Base-by-base conservation (phyloP, 768 basidiomycete species). In the Serendipita indica region DNA sequence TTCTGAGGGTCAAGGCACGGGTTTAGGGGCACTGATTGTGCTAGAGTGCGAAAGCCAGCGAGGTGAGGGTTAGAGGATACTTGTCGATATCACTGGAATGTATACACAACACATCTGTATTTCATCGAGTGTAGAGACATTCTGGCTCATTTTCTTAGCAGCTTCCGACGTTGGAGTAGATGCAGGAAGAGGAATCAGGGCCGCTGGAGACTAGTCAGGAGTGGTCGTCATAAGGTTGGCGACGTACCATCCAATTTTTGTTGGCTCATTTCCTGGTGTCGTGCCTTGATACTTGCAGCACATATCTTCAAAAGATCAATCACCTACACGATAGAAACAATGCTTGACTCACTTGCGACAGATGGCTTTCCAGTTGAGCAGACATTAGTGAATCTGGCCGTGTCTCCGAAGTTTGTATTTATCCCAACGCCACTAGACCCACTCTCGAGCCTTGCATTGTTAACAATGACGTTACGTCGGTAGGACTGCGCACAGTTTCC, bases 281-380 rank as follows among this genome's bases (percentile, higher is more conserved):
- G 43, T 46, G 25, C 43, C 43, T 46, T 14, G 10, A 20, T 46
- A 46, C 43, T 20, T 46, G 25, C 43, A 46, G 25, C 43, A 46
- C 43, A 46, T 46, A 20, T 46, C 43, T 46, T 10, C 43, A 10
- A 14, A 27, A 10, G 25, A 46, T 12, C n/a, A 27, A 27, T 46
- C 25, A 46, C 10, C 25, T 10, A 20, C 12, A 27, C 10, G 10
- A 10, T 27, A 12, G 25, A 46, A 14, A 14, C 43, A 27, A 27
- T 20, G 13, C 13, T 13, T 12, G 12, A 46, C 43, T 12, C 25
- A 46, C 43, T 46, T 10, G 43, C 25, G 43, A 20, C 22, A 27
- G 43, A 13, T 14, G 59, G 59, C 54, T 60, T 60, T 25, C 49
- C 54, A 20, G 41, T 60, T 4, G 54, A 57, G 59, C 59, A 60